Percentiles rank a stretch among this genome's conserved stretches.
These are phyloP conservation scores for Quillaja saponaria DNA, from an alignment of 306 rosid genomes.

Conservation along the genomic window DNA sequence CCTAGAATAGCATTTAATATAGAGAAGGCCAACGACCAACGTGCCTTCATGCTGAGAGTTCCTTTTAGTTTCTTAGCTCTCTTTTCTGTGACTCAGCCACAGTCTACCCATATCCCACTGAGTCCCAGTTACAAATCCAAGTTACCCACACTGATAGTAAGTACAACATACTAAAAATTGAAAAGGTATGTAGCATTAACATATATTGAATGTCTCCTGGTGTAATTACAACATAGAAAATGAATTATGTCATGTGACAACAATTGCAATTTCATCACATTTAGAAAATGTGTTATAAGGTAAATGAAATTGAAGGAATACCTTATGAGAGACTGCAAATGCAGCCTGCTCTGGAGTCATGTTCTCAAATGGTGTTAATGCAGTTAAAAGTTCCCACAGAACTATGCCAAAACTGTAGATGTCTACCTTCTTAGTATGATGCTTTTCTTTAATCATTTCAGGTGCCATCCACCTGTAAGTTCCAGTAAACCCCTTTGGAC, in stretches of 20 bases:
- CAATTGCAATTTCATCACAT: conserved; percentile 8
- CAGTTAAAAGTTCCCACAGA: conserved; percentile 94
- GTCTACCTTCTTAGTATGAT: conserved; percentile 89
- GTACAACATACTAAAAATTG: too few relatives aligned
- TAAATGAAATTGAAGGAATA: conserved; percentile 28
- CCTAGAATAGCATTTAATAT: too few relatives aligned
- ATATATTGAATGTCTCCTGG: too few relatives aligned
- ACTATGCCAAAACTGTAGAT: conserved; percentile 97
- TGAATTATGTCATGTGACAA: conserved; percentile 10
- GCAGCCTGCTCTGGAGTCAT: conserved; percentile 99
- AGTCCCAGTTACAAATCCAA: too few relatives aligned
- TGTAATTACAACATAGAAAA: neutral
- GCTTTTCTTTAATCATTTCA: conserved; percentile 88
- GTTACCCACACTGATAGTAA: too few relatives aligned
- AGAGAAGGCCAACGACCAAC: too few relatives aligned
- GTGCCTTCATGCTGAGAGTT: too few relatives aligned
- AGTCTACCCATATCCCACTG: too few relatives aligned
- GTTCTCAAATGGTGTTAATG: conserved; percentile 78
- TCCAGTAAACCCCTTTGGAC: conserved; percentile 81
- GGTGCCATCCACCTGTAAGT: conserved; percentile 99
- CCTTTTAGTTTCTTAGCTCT: too few relatives aligned
- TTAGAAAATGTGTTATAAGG: neutral
- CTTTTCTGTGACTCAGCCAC: too few relatives aligned
- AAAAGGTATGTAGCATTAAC: too few relatives aligned
- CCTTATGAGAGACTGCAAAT: conserved; percentile 95